These are phyloP conservation scores for Candida sonorensis DNA, from an alignment of 805 yeast species.

Conservation along the genomic window DNA sequence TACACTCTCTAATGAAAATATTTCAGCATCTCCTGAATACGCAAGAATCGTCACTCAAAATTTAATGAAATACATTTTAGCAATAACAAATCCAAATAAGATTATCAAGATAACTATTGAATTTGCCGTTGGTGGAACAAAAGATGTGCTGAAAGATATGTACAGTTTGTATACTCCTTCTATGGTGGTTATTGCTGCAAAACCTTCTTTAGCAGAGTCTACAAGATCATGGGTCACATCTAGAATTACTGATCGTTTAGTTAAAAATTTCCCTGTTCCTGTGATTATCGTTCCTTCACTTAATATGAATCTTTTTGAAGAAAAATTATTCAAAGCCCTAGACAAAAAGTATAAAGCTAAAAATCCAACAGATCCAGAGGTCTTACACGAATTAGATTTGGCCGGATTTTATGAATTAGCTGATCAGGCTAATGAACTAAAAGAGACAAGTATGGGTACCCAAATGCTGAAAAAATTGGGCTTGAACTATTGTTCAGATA, in stretches of 20 bases:
- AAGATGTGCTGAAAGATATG: slow-evolving; percentile 51
- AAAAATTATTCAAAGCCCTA: slow-evolving; percentile 30
- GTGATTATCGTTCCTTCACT: slow-evolving; percentile 59
- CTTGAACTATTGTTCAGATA: neutral
- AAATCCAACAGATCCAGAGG: slow-evolving; percentile 10
- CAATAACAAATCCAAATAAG: slow-evolving; percentile 37
- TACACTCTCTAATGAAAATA: slow-evolving; percentile 26
- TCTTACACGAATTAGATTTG: slow-evolving; percentile 16
- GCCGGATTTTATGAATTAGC: slow-evolving; percentile 21
- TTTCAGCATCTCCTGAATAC: slow-evolving; percentile 40
- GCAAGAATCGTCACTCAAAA: slow-evolving; percentile 38
- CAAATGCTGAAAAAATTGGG: slow-evolving; percentile 5
- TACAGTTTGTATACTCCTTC: slow-evolving; percentile 56
- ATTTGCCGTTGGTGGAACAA: slow-evolving; percentile 51
- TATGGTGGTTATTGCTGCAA: slow-evolving; percentile 48
- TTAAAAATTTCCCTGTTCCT: slow-evolving; percentile 59
- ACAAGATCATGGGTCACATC: slow-evolving; percentile 55
- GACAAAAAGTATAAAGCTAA: slow-evolving; percentile 16
- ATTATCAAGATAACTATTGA: slow-evolving; percentile 53
- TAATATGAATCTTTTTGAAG: slow-evolving; percentile 49
- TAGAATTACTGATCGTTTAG: slow-evolving; percentile 57
- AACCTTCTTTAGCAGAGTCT: slow-evolving; percentile 43
- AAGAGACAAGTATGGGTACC: slow-evolving; percentile 8
- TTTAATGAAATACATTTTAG: slow-evolving; percentile 46
- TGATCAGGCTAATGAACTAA: slow-evolving; percentile 18